Conservation (phyloP, 2,329 filamentous ascomycete genomes). For the Colletotrichum camelliae region DNA sequence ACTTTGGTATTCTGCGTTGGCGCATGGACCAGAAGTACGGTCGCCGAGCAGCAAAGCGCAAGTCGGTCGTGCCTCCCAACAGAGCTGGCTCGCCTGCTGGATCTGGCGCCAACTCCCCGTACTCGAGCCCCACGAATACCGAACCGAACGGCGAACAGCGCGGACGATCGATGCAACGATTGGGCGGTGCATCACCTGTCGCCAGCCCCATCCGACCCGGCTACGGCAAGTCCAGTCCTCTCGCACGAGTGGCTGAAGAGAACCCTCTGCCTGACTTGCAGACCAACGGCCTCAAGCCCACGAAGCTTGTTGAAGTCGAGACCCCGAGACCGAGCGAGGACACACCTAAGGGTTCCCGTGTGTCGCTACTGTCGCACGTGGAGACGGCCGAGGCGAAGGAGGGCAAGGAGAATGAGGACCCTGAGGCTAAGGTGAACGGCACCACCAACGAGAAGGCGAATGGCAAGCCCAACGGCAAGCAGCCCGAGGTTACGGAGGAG, state of each 20-base stretch:
- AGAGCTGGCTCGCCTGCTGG: conserved; percentile 49
- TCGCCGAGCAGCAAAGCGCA: conserved; percentile 62
- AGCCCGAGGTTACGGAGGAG: conserved; percentile 49
- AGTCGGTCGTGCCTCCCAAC: conserved; percentile 51
- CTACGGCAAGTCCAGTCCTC: conserved; percentile 69
- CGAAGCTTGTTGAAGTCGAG: conserved; percentile 62
- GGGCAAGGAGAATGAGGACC: conserved; percentile 40
- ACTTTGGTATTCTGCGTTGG: conserved; percentile 95
- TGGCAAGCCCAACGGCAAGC: conserved; percentile 48
- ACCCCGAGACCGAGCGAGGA: conserved; percentile 55
- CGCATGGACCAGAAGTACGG: conserved; percentile 95
- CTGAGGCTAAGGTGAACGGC: conserved; percentile 43
- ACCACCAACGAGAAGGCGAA: conserved; percentile 39
- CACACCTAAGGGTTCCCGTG: conserved; percentile 37
- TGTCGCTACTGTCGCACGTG: conserved; percentile 35
- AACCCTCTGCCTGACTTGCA: conserved; percentile 41
- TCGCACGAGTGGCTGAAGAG: conserved; percentile 80
- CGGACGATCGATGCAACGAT: conserved; percentile 74
- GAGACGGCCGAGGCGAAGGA: conserved; percentile 41
- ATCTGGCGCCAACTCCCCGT: conserved; percentile 62
- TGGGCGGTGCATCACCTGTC: conserved; percentile 67
- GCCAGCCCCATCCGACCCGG: conserved; percentile 70
- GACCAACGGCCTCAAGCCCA: conserved; percentile 44
- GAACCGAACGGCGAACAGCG: conserved; percentile 65
- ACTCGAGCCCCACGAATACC: conserved; percentile 56